Percentiles rank a stretch among this genome's conserved stretches.
Conservation (phyloP, 306 rosid species). For the Medicago lupulina region DNA sequence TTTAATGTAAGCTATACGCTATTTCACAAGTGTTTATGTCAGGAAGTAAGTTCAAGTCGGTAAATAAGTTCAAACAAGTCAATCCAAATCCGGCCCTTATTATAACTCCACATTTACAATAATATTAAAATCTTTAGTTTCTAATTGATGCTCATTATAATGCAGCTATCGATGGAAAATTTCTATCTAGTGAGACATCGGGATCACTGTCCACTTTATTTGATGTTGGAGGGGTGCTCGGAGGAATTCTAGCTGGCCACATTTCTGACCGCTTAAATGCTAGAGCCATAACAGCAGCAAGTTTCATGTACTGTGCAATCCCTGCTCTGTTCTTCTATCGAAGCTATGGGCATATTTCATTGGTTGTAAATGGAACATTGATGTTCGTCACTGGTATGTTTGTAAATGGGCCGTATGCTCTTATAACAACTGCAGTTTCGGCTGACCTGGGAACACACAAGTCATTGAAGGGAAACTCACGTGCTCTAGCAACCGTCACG, state of each 20-base stretch:
- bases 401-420: slow-evolving; percentile 97
- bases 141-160: slow-evolving; percentile 38
- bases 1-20: not conserved
- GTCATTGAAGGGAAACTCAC: slow-evolving; percentile 79
- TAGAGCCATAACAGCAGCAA: slow-evolving; percentile 98
- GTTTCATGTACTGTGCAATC: slow-evolving; percentile 98
- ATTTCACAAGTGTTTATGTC: not conserved
- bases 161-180: slow-evolving; percentile 92
- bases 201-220: slow-evolving; percentile 89
- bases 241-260: slow-evolving; percentile 96
- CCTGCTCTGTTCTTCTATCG: slow-evolving; percentile 92
- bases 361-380: slow-evolving; percentile 58
- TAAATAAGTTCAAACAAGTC: not conserved
- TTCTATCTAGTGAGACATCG: slow-evolving; percentile 75
- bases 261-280: slow-evolving; percentile 84
- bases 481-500: slow-evolving; percentile 95
- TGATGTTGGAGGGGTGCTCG: slow-evolving; percentile 93
- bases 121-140: slow-evolving; percentile 24
- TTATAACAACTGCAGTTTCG: slow-evolving; percentile 95
- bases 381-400: slow-evolving; percentile 95
- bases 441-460: slow-evolving; percentile 97
- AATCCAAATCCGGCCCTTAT: not conserved
- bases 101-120: not conserved
- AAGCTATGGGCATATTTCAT: slow-evolving; percentile 71
- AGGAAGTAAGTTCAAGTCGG: not conserved